Percentiles rank a stretch among this genome's conserved stretches.
Conservation (phyloP, 495 filamentous ascomycete species). For the Corynascus novoguineensis region DNA sequence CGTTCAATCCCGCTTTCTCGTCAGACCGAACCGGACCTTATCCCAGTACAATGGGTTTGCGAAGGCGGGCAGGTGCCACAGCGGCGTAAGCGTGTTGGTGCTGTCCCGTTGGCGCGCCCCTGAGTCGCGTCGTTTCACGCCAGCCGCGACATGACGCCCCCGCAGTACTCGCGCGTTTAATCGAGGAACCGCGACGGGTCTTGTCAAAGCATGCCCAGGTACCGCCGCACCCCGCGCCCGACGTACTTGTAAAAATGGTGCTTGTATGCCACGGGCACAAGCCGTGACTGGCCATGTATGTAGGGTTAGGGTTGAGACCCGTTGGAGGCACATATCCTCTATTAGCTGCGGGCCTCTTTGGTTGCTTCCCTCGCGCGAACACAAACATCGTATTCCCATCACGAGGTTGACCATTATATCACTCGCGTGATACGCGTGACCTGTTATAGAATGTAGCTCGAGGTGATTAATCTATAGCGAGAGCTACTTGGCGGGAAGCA, state of each 20-base stretch:
- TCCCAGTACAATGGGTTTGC: conserved; percentile 44
- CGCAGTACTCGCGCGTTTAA: conserved; percentile 43
- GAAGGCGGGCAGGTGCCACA: conserved; percentile 38
- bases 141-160: conserved; percentile 43
- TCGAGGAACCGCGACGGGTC: conserved; percentile 43
- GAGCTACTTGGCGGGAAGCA: no score
- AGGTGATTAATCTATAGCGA: no score
- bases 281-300: no score
- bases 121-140: conserved; percentile 45
- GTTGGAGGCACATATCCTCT: no score
- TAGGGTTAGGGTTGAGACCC: no score
- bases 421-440: no score
- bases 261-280: conserved; percentile 44
- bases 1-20: background rate
- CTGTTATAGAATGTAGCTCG: no score
- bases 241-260: conserved; percentile 46
- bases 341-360: no score
- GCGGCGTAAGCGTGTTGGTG: conserved; percentile 43
- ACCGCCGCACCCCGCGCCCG: conserved; percentile 40
- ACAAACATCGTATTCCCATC: no score
- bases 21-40: conserved; percentile 25
- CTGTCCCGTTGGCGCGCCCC: conserved; percentile 40
- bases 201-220: conserved; percentile 37
- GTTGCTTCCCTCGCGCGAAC: no score
- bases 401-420: no score